These are phyloP conservation scores for Patellifolia procumbens DNA, from an alignment of 179 eudicot genomes.

Conservation along the genomic window DNA sequence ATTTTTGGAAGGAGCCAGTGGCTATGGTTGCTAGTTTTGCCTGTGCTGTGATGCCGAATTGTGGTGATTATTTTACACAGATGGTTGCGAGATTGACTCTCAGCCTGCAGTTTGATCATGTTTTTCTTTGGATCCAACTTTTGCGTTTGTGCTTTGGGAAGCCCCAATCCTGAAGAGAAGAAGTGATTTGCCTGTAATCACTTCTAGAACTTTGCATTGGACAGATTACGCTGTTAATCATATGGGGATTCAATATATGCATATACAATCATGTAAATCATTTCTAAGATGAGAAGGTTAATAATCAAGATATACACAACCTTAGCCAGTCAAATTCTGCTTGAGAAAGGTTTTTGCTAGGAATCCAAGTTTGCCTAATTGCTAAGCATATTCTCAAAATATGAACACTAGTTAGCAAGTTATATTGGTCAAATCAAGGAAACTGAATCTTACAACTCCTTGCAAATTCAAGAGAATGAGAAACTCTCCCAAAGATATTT, in stretches of 20 bases:
- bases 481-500: too few relatives aligned
- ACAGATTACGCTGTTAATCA: background rate
- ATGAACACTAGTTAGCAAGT: too few relatives aligned
- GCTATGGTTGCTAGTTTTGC: background rate
- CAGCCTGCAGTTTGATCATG: background rate
- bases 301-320: background rate
- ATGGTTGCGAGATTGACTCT: background rate
- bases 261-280: too few relatives aligned
- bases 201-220: background rate
- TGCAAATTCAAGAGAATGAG: too few relatives aligned
- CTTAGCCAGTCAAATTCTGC: background rate
- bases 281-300: too few relatives aligned
- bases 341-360: background rate
- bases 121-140: background rate
- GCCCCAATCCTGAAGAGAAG: background rate
- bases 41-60: background rate
- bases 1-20: background rate
- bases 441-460: too few relatives aligned
- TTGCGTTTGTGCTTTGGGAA: background rate
- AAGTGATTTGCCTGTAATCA: background rate
- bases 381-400: too few relatives aligned
- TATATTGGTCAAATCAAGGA: too few relatives aligned
- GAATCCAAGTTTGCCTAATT: too few relatives aligned
- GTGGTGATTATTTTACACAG: too few relatives aligned
- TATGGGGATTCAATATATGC: background rate